Base-by-base conservation (phyloP, 306 rosid species). In the Astragalus membranaceus region DNA sequence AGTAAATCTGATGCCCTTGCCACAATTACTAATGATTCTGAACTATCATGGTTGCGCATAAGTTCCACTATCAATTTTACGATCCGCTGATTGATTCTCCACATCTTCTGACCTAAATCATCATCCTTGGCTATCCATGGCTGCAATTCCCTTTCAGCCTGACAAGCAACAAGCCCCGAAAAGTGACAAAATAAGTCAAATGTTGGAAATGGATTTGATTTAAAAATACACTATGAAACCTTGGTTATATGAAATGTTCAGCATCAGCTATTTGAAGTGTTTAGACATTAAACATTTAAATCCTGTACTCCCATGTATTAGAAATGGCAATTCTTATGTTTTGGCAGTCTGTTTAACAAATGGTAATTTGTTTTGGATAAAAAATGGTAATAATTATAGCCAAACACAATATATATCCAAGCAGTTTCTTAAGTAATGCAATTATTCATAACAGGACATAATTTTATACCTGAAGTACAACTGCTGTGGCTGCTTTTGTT, bases 51-150 rank as follows among this genome's bases (percentile, higher is more conserved):
- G 81, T 88, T 90, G 80, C 98, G 88, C 97, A 94, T 90, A 1
- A 94, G 88, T 81, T 94, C 98, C 65, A 85, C 98, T 48, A 94
- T 87, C 84, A 94, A 72, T 73, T 90, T 90, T 16, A 94, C 89
- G 16, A 94, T 94, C 75, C 98, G 83, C 72, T 88, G 98, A 75
- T 94, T 94, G 82, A 90, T 71, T 86, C 90, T 85, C 98, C 98
- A 94, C 89, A 94, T 88, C 84, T 84, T 94, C 85, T 90, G 97
- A 74, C 94, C 94, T 36, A 77, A 86, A 79, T 88, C 96, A 74
- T 90, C 97, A 68, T 94, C 98, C 84, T 91, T 94, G 8, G 94
- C 98, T 80, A 94, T 90, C 98, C 98, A 94, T 30, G 98, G 97
- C 72, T 90, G 97, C 86, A 94, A 81, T 69, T 94, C 96, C 81